Conservation (phyloP, 192 early-diverging fungal species). For the Backusella psychrophila region DNA sequence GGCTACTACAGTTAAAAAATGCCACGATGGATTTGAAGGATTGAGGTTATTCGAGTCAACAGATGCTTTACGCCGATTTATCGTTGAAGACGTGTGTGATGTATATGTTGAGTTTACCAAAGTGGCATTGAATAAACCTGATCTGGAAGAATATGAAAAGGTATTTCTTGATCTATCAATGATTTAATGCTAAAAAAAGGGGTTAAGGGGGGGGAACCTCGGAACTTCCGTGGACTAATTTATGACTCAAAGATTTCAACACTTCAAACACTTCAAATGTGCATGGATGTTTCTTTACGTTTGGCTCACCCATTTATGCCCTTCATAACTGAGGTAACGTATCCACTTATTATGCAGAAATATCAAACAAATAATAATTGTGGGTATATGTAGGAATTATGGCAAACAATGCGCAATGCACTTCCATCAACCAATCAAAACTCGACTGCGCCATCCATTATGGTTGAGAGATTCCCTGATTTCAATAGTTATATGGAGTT, state of each 20-base stretch:
- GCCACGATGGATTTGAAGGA: conserved; percentile 65
- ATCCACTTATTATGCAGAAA: neutral
- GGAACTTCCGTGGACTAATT: neutral
- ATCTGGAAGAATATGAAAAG: conserved; percentile 47
- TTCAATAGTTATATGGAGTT: conserved; percentile 23
- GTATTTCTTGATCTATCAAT: conserved; percentile 27
- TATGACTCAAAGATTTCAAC: conserved; percentile 34
- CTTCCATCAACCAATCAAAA: conserved; percentile 17
- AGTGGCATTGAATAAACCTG: conserved; percentile 64
- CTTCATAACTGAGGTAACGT: conserved; percentile 86
- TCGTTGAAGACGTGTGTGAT: conserved; percentile 93
- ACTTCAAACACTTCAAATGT: conserved; percentile 59
- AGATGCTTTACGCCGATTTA: conserved; percentile 80
- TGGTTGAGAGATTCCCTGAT: conserved; percentile 47
- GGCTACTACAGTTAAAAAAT: conserved; percentile 61
- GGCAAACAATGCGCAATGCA: conserved; percentile 42
- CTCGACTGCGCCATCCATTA: conserved; percentile 34
- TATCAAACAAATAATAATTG: neutral
- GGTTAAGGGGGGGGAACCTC: neutral
- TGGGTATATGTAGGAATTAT: conserved; percentile 47
- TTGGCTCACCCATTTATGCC: conserved; percentile 98
- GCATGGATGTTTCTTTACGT: conserved; percentile 73
- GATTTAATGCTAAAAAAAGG: neutral
- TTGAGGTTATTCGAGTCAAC: conserved; percentile 78
- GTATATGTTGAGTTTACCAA: conserved; percentile 91